Conservation (phyloP, 2,329 filamentous ascomycete species). For the Lasiodiplodia sp. region DNA sequence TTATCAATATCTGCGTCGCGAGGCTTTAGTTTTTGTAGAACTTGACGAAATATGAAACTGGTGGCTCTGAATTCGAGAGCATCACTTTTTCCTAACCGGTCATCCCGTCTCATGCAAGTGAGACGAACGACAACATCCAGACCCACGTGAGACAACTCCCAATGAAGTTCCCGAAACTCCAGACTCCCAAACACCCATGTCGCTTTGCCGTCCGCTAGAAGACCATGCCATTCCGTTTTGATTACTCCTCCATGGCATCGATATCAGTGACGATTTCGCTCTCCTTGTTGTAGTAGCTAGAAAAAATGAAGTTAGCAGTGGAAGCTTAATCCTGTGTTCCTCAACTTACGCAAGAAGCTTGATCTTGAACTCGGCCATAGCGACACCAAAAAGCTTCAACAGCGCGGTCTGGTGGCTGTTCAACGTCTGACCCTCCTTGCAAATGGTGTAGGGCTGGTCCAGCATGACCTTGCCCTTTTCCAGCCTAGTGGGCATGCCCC, state of each 20-base stretch:
- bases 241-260: conserved; percentile 54
- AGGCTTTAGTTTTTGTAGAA: too few species aligned
- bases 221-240: background rate
- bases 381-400: conserved; percentile 91
- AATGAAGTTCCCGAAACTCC: conserved; percentile 13
- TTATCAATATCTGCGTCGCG: too few species aligned
- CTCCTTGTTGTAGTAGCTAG: conserved; percentile 69
- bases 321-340: conserved; percentile 59
- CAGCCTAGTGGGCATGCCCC: conserved; percentile 89
- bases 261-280: conserved; percentile 66
- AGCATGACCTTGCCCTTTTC: conserved; percentile 87
- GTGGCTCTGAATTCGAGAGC: too few species aligned
- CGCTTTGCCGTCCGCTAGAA: background rate
- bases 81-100: background rate
- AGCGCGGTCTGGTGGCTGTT: conserved; percentile 93
- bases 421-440: conserved; percentile 81
- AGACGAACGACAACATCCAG: background rate
- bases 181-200: conserved; percentile 21
- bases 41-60: too few species aligned
- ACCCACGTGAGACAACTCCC: background rate
- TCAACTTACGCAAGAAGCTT: conserved; percentile 72
- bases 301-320: conserved; percentile 32
- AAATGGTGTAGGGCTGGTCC: conserved; percentile 76
- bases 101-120: background rate
- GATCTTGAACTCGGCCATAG: conserved; percentile 89